Evolutionary conservation across 75 land plant species (phyloP).

Genomic region (Selaginella tamariscina): DNA sequence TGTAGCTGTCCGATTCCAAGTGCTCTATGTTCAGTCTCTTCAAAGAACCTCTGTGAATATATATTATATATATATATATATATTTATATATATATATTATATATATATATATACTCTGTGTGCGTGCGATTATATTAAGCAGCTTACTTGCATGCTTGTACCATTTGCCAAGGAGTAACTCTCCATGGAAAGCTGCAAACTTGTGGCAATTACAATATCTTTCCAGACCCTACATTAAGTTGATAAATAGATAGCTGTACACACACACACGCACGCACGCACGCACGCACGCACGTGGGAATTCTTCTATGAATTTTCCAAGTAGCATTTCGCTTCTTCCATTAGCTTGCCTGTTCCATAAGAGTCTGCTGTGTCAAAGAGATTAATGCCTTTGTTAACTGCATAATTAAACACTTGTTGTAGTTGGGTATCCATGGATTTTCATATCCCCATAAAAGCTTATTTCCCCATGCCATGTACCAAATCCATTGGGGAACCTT

Average conservation of each 20-base stretch:
- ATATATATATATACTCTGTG: too few species aligned
- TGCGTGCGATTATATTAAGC: too few species aligned
- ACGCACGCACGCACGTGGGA: conserved; percentile 31
- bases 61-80: too few species aligned
- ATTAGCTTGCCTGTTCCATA: conserved; percentile 91
- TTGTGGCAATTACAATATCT: conserved; percentile 81
- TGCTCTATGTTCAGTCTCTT: conserved; percentile 67
- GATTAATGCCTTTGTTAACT: conserved; percentile 68
- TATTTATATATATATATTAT: too few species aligned
- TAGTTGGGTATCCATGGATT: conserved; percentile 65
- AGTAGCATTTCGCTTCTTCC: conserved; percentile 88
- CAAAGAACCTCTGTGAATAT: conserved; percentile 54
- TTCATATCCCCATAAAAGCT: conserved; percentile 82
- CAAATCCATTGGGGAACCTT: conserved; percentile 94
- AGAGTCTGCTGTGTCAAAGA: conserved; percentile 96
- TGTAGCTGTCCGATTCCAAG: conserved; percentile 91
- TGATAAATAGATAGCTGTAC: too few species aligned
- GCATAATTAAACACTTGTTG: conserved; percentile 71
- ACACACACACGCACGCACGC: not conserved
- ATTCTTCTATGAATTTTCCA: conserved; percentile 75
- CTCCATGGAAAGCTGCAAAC: conserved; percentile 99
- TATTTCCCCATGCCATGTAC: conserved; percentile 99
- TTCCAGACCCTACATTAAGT: conserved; percentile 14
- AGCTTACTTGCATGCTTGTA: conserved; percentile 77
- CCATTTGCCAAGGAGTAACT: conserved; percentile 71